phyloP scores from a whole-genome alignment of 129 eudicot genomes.

The Saussurea involucrata region DNA sequence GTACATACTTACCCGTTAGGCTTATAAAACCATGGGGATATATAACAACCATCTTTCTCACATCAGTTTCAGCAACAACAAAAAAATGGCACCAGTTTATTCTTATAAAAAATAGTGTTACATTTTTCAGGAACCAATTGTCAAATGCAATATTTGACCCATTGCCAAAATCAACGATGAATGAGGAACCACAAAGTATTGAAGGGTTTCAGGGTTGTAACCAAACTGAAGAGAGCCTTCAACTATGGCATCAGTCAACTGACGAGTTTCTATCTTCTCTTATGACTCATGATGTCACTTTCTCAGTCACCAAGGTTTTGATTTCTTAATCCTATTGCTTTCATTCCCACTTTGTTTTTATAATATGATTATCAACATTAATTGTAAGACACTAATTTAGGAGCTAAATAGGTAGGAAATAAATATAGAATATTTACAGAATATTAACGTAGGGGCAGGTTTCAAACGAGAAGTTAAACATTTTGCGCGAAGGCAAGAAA shows the following conservation, averaged over 20 bases:
- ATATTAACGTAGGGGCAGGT: too few species aligned
- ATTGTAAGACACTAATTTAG: too few species aligned
- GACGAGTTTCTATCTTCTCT: slow-evolving; percentile 46
- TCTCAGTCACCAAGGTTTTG: slow-evolving; percentile 34
- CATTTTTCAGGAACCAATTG: slow-evolving; percentile 39
- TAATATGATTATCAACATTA: background rate
- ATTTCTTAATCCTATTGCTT: background rate
- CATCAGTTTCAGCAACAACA: background rate
- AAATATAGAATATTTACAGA: too few species aligned
- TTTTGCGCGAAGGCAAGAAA: too few species aligned
- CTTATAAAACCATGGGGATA: too few species aligned
- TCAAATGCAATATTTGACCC: slow-evolving; percentile 48
- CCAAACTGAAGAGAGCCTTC: slow-evolving; percentile 38
- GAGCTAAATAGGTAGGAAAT: too few species aligned
- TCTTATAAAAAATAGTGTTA: background rate
- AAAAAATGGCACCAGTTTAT: background rate
- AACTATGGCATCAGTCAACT: slow-evolving; percentile 47
- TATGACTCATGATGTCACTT: slow-evolving; percentile 37
- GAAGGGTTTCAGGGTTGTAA: slow-evolving; percentile 40
- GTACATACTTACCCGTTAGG: background rate
- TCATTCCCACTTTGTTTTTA: background rate
- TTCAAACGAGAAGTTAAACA: too few species aligned
- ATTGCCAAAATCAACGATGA: slow-evolving; percentile 42
- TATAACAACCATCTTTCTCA: background rate
- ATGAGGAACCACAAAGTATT: slow-evolving; percentile 38